These are phyloP conservation scores for Peniophora sp. DNA, from an alignment of 1,284 basidiomycete genomes.

Conservation along the genomic window DNA sequence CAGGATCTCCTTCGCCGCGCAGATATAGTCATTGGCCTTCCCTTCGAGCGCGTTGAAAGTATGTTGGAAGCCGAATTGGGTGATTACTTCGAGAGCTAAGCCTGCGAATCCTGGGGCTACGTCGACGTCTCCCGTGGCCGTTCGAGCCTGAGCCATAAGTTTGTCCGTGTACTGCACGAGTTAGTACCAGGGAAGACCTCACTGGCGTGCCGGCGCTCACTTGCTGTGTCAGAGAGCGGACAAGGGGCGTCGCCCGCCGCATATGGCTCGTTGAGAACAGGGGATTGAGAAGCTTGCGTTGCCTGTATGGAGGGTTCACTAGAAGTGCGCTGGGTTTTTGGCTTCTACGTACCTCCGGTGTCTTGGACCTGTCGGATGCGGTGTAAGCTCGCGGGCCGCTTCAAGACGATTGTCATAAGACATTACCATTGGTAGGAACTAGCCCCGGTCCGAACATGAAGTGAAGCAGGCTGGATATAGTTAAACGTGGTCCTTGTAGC, in stretches of 20 bases:
- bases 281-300: slow-evolving; percentile 21
- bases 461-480: slow-evolving; percentile 33
- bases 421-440: not conserved
- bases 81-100: slow-evolving; percentile 27
- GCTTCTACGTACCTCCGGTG: no score
- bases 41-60: slow-evolving; percentile 24
- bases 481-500: slow-evolving; percentile 4
- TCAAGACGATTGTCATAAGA: slow-evolving; percentile 12
- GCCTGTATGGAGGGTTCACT: slow-evolving; percentile 19
- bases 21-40: slow-evolving; percentile 15
- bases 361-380: no score
- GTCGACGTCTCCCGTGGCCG: slow-evolving; percentile 28
- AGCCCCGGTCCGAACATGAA: slow-evolving; percentile 14
- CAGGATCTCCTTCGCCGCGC: slow-evolving; percentile 22
- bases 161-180: not conserved
- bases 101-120: slow-evolving; percentile 31
- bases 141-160: no score
- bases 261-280: slow-evolving; percentile 18
- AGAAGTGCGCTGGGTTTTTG: not conserved
- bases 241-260: slow-evolving; percentile 17
- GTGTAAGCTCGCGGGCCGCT: not conserved
- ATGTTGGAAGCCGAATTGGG: slow-evolving; percentile 27
- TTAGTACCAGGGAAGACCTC: not conserved
- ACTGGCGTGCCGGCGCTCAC: slow-evolving; percentile 1
- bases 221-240: slow-evolving; percentile 15